These are phyloP conservation scores for Pseudogymnoascus sp. DNA, from an alignment of 2,329 filamentous ascomycete species.

Conservation along the genomic window DNA sequence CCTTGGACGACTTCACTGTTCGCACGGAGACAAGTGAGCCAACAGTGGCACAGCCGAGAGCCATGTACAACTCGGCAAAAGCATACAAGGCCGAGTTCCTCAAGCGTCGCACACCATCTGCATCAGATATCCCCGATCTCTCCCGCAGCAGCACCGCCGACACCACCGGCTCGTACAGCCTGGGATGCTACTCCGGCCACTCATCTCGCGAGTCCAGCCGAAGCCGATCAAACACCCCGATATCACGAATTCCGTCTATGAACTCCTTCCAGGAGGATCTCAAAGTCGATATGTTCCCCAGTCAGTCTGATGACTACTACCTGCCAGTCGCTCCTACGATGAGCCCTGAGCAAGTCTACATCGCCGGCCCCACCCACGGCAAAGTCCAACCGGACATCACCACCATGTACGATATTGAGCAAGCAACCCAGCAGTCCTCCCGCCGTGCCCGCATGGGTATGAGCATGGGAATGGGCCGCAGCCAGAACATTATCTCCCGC, in stretches of 20 bases:
- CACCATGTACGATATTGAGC: conserved; percentile 8
- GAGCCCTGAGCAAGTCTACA: conserved; percentile 9
- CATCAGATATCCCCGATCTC: conserved; percentile 28
- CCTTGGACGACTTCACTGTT: background rate
- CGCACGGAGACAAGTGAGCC: conserved; percentile 10
- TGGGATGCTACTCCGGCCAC: conserved; percentile 26
- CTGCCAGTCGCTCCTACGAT: conserved; percentile 1
- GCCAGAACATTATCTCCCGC: conserved; percentile 3
- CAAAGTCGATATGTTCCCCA: conserved; percentile 3
- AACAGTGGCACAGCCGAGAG: conserved; percentile 20
- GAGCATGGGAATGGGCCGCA: conserved; percentile 7
- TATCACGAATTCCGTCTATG: background rate
- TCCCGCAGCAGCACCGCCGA: conserved; percentile 25
- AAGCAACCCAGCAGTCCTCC: background rate
- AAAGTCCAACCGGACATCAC: conserved; percentile 6
- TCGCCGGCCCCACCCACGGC: conserved; percentile 7
- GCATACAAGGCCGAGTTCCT: conserved; percentile 16
- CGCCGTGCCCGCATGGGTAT: conserved; percentile 2
- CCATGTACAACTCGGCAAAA: conserved; percentile 11
- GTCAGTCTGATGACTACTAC: background rate
- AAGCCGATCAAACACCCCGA: conserved; percentile 5
- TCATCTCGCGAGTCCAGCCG: conserved; percentile 21
- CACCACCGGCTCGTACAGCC: conserved; percentile 17
- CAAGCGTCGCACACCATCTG: conserved; percentile 22
- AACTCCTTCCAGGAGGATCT: conserved; percentile 6